Conservation (phyloP, 1,284 basidiomycete genomes). For the Papiliotrema fonsecae region DNA sequence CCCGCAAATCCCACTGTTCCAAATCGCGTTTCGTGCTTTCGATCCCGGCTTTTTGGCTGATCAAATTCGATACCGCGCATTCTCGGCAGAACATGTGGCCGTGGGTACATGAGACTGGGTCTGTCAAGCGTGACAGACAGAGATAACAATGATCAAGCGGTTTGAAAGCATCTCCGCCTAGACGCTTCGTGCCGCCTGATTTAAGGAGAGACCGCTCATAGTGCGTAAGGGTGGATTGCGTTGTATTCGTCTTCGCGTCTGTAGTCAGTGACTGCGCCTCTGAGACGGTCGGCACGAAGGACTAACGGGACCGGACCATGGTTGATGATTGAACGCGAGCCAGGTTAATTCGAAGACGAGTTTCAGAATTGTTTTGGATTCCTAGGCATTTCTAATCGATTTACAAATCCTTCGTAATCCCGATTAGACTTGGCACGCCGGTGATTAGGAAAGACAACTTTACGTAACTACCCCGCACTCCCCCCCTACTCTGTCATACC, state of each 20-base stretch:
- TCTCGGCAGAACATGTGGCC: slow-evolving; percentile 87
- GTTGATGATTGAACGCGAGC: background rate
- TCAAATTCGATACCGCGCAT: slow-evolving; percentile 54
- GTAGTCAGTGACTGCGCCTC: slow-evolving; percentile 3
- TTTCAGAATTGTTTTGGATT: too few species aligned
- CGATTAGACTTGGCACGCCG: too few species aligned
- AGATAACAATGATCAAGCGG: slow-evolving; percentile 79
- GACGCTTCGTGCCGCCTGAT: slow-evolving; percentile 55
- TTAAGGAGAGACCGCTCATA: slow-evolving; percentile 45
- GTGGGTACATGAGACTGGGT: slow-evolving; percentile 72
- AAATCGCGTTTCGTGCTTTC: slow-evolving; percentile 74
- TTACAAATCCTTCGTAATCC: too few species aligned
- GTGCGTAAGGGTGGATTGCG: slow-evolving; percentile 43
- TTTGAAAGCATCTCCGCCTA: slow-evolving; percentile 86
- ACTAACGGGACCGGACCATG: slow-evolving; percentile 18
- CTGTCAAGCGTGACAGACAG: slow-evolving; percentile 70
- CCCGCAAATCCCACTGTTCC: slow-evolving; percentile 66
- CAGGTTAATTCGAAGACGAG: too few species aligned
- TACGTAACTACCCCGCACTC: too few species aligned
- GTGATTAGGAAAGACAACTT: too few species aligned
- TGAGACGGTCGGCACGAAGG: background rate
- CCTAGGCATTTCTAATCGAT: too few species aligned
- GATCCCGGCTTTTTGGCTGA: slow-evolving; percentile 78
- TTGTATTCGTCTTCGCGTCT: slow-evolving; percentile 47
- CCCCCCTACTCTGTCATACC: too few species aligned